A percentile compares a stretch with the other conserved stretches of the same genome.
phyloP scores from a whole-genome alignment of 2,329 filamentous ascomycete genomes.

The Dendrostoma leiphaemia region DNA sequence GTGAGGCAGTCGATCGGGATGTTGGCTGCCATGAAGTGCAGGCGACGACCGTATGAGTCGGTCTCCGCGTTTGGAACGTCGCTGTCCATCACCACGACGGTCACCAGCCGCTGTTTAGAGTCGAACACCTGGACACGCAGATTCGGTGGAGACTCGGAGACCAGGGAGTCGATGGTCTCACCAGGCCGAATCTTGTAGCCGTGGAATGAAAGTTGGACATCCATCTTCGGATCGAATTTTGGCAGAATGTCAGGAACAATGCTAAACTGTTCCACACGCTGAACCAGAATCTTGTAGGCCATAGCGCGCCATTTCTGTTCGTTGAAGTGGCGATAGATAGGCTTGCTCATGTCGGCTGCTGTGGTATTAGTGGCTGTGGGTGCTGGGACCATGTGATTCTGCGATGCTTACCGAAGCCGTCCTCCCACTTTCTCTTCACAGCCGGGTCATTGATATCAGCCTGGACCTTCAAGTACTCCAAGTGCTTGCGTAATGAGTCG shows the following conservation, averaged over 20 bases:
- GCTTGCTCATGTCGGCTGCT: conserved; percentile 92
- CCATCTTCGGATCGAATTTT: conserved; percentile 71
- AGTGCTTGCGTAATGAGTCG: conserved; percentile 64
- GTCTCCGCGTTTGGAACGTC: conserved; percentile 80
- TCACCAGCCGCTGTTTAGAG: conserved; percentile 75
- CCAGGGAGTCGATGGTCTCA: conserved; percentile 70
- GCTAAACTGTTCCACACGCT: conserved; percentile 83
- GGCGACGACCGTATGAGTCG: conserved; percentile 76
- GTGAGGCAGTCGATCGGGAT: conserved; percentile 41
- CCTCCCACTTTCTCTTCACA: conserved; percentile 92
- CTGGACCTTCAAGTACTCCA: conserved; percentile 80
- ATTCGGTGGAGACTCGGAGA: conserved; percentile 71
- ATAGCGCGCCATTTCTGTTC: conserved; percentile 85
- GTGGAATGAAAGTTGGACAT: conserved; percentile 80
- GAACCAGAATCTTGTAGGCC: conserved; percentile 73
- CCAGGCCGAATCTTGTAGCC: conserved; percentile 70
- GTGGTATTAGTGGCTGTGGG: conserved; percentile 3
- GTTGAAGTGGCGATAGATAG: conserved; percentile 89
- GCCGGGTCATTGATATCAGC: conserved; percentile 94
- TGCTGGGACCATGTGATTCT: not conserved
- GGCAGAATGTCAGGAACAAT: conserved; percentile 87
- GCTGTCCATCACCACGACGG: conserved; percentile 81
- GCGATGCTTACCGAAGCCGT: conserved; percentile 69
- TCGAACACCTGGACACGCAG: conserved; percentile 85
- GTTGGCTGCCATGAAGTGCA: conserved; percentile 80